Evolutionary conservation across 2,329 filamentous ascomycete species (phyloP).

Genomic region (Pyricularia sp.): DNA sequence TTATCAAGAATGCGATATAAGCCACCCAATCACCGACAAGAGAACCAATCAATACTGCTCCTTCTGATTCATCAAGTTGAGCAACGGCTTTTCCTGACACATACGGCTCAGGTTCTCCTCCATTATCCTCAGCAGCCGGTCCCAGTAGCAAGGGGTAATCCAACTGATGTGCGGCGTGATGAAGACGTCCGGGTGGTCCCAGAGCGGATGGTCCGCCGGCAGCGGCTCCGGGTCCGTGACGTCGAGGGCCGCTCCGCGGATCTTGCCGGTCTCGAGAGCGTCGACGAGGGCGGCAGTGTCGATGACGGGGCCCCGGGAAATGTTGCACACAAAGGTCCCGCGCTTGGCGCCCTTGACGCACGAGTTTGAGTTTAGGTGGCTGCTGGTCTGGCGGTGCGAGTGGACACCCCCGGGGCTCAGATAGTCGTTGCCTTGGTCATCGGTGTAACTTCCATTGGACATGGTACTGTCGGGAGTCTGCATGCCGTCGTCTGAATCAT

Average conservation of each 20-base stretch:
- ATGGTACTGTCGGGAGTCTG: background rate
- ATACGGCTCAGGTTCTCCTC: conserved; percentile 29
- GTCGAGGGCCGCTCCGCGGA: conserved; percentile 62
- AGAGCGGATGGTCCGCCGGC: conserved; percentile 57
- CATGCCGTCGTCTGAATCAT: background rate
- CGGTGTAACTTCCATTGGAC: background rate
- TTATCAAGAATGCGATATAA: background rate
- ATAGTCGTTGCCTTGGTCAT: background rate
- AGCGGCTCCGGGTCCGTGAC: conserved; percentile 75
- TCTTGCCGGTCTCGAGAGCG: conserved; percentile 39
- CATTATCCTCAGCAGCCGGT: conserved; percentile 31
- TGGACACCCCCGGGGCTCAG: background rate
- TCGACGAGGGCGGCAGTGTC: conserved; percentile 48
- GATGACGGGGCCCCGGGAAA: conserved; percentile 50
- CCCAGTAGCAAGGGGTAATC: conserved; percentile 27
- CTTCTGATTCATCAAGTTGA: conserved; percentile 29
- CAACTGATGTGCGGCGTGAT: conserved; percentile 46
- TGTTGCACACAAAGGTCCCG: conserved; percentile 57
- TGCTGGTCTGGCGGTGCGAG: background rate
- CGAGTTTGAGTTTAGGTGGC: background rate
- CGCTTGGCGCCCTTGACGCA: background rate
- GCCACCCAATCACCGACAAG: background rate
- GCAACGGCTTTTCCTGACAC: conserved; percentile 24
- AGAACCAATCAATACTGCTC: conserved; percentile 17
- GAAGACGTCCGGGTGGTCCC: conserved; percentile 59